A percentile compares a stretch with the other conserved stretches of the same genome.
Evolutionary conservation across 2,329 filamentous ascomycete species (phyloP).

Genomic region (Chaetomium sp.): DNA sequence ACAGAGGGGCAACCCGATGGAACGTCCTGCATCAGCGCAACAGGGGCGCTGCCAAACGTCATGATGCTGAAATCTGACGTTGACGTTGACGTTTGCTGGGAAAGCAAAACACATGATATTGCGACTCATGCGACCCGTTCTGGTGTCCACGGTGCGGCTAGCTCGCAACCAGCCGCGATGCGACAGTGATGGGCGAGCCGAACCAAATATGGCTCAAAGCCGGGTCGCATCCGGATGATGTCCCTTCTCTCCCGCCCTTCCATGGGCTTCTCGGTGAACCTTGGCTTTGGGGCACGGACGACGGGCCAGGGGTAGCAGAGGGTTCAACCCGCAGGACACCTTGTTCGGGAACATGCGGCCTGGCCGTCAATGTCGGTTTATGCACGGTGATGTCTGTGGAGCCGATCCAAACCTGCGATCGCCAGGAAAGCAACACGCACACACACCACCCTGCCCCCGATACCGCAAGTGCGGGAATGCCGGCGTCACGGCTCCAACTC

Average conservation of each 20-base stretch:
- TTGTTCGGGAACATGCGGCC: slow-evolving; percentile 28
- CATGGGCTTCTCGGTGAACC: slow-evolving; percentile 23
- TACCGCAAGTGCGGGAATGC: slow-evolving; percentile 6
- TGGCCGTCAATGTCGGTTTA: slow-evolving; percentile 22
- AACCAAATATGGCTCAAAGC: slow-evolving; percentile 29
- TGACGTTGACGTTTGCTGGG: slow-evolving; percentile 18
- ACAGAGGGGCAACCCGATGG: slow-evolving; percentile 14
- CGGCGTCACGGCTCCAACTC: slow-evolving; percentile 3
- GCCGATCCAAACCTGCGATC: slow-evolving; percentile 22
- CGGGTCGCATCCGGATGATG: slow-evolving; percentile 31
- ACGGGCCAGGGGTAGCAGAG: slow-evolving; percentile 7
- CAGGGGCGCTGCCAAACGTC: not conserved
- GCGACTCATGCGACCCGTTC: slow-evolving; percentile 35
- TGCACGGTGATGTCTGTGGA: slow-evolving; percentile 27
- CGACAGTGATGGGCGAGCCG: slow-evolving; percentile 30
- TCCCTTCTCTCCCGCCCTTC: slow-evolving; percentile 22
- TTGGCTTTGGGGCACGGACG: slow-evolving; percentile 25
- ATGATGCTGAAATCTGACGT: slow-evolving; percentile 13
- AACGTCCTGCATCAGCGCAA: not conserved
- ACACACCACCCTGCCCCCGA: not conserved
- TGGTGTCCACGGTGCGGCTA: slow-evolving; percentile 25
- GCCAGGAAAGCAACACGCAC: not conserved
- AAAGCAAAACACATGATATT: slow-evolving; percentile 34
- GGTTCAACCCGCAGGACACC: slow-evolving; percentile 22
- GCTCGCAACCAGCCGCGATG: slow-evolving; percentile 18